These are phyloP conservation scores for Echinochloa phyllopogon DNA, from an alignment of 176 grass and related monocot species.

Conservation along the genomic window DNA sequence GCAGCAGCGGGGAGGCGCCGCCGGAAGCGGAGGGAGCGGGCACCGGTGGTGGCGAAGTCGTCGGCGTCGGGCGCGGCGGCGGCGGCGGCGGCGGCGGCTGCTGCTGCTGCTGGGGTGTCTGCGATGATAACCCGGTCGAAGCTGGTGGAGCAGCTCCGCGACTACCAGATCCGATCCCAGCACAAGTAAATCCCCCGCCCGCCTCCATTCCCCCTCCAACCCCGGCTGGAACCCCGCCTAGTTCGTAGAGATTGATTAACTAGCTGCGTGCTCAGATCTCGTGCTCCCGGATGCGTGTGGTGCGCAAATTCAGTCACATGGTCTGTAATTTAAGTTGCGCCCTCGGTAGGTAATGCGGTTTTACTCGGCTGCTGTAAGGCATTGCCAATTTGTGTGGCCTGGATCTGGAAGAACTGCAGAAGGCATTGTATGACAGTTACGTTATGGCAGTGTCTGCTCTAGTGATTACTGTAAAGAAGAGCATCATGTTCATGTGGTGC, in stretches of 20 bases:
- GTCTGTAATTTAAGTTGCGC: neutral
- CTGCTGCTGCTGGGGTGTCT: conserved; percentile 43
- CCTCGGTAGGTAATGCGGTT: conserved; percentile 8
- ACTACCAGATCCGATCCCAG: conserved; percentile 99
- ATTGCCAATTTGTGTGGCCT: conserved; percentile 13
- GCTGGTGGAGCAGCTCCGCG: conserved; percentile 98
- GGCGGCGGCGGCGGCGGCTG: conserved; percentile 24
- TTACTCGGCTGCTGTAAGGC: neutral
- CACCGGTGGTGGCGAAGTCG: conserved; percentile 33
- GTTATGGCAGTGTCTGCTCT: neutral
- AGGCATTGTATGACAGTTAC: neutral
- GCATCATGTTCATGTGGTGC: neutral
- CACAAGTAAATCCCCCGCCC: conserved; percentile 71
- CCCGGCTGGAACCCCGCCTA: neutral
- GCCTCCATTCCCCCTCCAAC: neutral
- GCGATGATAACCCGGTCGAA: conserved; percentile 98
- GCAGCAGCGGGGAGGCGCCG: conserved; percentile 18
- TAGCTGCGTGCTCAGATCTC: conserved; percentile 48
- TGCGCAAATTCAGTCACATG: neutral
- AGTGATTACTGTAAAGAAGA: neutral
- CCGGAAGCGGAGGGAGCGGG: conserved; percentile 24
- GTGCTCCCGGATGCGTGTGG: neutral
- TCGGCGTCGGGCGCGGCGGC: conserved; percentile 25
- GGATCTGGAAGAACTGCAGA: conserved; percentile 25
- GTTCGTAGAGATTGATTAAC: conserved; percentile 13